Evolutionary conservation across 192 early-diverging fungal species (phyloP).

Genomic region (Coemansia sp.): DNA sequence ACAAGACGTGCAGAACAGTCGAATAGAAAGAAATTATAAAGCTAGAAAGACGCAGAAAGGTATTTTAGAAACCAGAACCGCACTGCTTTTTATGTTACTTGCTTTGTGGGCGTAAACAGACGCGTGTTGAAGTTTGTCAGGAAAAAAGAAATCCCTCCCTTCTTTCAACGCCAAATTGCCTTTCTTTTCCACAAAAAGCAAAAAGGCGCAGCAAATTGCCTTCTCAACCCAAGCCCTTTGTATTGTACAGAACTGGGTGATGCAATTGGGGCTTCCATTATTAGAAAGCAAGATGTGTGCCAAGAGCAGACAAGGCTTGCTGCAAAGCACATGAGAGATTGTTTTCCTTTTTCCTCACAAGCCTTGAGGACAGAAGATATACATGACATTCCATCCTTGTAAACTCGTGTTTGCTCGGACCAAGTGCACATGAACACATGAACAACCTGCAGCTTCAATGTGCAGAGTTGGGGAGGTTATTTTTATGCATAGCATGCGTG

Average conservation of each 20-base stretch:
- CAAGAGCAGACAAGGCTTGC: slow-evolving; percentile 1
- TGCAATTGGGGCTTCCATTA: too few relatives aligned
- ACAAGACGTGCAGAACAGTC: neutral
- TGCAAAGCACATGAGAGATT: too few relatives aligned
- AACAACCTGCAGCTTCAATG: too few relatives aligned
- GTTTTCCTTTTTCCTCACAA: too few relatives aligned
- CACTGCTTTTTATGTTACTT: slow-evolving; percentile 1
- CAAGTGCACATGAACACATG: too few relatives aligned
- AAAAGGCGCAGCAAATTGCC: slow-evolving; percentile 5
- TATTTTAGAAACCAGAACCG: neutral
- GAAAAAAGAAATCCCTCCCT: neutral
- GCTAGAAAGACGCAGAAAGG: slow-evolving; percentile 4
- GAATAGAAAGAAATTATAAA: slow-evolving; percentile 1
- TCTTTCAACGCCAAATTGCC: neutral
- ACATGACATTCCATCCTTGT: too few relatives aligned
- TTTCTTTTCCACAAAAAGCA: neutral
- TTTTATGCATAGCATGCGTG: too few relatives aligned
- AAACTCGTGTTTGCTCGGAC: too few relatives aligned
- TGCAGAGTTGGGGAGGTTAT: too few relatives aligned
- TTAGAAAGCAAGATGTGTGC: neutral
- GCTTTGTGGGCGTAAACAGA: neutral
- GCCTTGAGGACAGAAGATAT: too few relatives aligned
- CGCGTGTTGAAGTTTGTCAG: neutral
- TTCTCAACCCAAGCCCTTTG: neutral
- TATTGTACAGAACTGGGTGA: neutral